Evolutionary conservation across 345 rosid genomes (phyloP).

Genomic region (Eucalyptus erythrocorys): DNA sequence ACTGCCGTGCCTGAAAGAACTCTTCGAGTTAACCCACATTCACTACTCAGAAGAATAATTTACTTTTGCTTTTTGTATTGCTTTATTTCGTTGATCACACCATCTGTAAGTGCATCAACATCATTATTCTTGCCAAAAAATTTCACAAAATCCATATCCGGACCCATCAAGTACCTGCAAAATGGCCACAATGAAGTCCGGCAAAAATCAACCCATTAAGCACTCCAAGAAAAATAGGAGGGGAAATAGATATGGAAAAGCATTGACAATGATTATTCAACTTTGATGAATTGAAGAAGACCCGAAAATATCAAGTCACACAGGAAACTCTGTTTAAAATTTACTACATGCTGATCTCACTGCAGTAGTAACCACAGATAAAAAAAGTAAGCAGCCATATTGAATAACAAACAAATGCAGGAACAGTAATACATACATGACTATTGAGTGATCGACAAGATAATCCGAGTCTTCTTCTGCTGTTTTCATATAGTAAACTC

Average conservation of each 20-base stretch:
- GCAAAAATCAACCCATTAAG: not conserved
- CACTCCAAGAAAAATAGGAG: not conserved
- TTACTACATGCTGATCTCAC: not conserved
- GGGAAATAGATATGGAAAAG: not conserved
- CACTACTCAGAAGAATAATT: not conserved
- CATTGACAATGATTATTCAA: not conserved
- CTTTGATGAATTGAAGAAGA: not conserved
- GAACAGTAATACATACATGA: conserved; percentile 38
- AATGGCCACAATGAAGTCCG: not conserved
- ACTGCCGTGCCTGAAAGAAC: not conserved
- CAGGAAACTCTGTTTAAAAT: not conserved
- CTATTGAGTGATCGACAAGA: conserved; percentile 97
- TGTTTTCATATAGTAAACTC: conserved; percentile 96
- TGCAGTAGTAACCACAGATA: not conserved
- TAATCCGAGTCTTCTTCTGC: conserved; percentile 95
- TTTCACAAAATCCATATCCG: conserved; percentile 80
- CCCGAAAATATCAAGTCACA: not conserved
- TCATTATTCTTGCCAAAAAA: conserved; percentile 95
- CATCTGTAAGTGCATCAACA: conserved; percentile 60
- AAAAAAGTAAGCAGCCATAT: too few species aligned
- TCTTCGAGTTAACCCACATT: not conserved
- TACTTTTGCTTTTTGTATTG: conserved; percentile 31
- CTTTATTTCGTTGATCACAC: conserved; percentile 70
- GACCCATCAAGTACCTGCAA: conserved; percentile 91
- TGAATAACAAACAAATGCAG: not conserved